phyloP scores from a whole-genome alignment of 2,329 filamentous ascomycete genomes.

The Dissoconium aciculare region DNA sequence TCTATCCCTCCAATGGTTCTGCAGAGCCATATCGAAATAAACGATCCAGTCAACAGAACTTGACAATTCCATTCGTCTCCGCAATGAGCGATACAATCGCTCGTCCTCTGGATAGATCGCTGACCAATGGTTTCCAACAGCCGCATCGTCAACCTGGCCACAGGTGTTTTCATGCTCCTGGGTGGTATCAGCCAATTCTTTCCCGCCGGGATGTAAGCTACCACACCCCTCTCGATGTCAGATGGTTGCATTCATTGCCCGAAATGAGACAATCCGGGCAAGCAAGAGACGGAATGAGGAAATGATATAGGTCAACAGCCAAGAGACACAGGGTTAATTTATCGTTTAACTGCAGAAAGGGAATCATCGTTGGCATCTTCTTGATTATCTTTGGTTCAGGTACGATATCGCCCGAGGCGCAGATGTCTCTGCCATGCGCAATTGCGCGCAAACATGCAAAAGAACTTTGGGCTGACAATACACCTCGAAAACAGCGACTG shows the following conservation, averaged over 20 bases:
- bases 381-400: slow-evolving; percentile 80
- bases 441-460: too few relatives aligned
- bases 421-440: too few relatives aligned
- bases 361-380: slow-evolving; percentile 69
- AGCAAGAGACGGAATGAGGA: slow-evolving; percentile 8
- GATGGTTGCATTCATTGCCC: too few relatives aligned
- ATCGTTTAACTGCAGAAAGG: slow-evolving; percentile 36
- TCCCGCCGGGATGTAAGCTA: slow-evolving; percentile 40
- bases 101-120: too few relatives aligned
- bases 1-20: too few relatives aligned
- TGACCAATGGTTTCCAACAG: too few relatives aligned
- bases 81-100: too few relatives aligned
- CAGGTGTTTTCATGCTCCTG: slow-evolving; percentile 74
- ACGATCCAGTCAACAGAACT: too few relatives aligned
- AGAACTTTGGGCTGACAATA: too few relatives aligned
- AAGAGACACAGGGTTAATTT: slow-evolving; percentile 8
- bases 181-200: slow-evolving; percentile 68
- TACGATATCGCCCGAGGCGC: too few relatives aligned
- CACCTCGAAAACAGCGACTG: slow-evolving; percentile 41
- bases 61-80: too few relatives aligned
- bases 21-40: too few relatives aligned
- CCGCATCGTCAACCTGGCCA: slow-evolving; percentile 83
- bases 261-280: not conserved
- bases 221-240: slow-evolving; percentile 1
- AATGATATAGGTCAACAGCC: slow-evolving; percentile 12